Evolutionary conservation across 2,329 filamentous ascomycete genomes (phyloP).

Genomic region (Nannizziopsis arthrosporioides): DNA sequence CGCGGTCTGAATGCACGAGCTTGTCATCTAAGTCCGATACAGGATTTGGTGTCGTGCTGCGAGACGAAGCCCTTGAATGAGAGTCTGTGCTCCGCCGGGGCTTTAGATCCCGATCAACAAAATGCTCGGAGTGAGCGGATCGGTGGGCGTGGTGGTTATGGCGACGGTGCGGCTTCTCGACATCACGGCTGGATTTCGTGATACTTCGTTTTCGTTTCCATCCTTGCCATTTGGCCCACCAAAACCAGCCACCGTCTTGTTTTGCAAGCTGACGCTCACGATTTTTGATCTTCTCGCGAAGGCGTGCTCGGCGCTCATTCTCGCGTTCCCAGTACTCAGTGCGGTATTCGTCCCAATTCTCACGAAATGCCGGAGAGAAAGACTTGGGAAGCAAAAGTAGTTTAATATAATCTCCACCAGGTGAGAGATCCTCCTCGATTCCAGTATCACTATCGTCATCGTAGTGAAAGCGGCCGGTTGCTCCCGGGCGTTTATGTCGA

Average conservation of each 20-base stretch:
- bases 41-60: constrained; percentile 29
- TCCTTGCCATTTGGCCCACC: constrained; percentile 65
- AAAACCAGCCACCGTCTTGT: constrained; percentile 61
- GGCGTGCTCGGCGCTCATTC: constrained; percentile 69
- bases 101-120: constrained; percentile 11
- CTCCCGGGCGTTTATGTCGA: constrained; percentile 13
- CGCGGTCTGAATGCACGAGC: constrained; percentile 25
- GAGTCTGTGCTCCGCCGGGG: constrained; percentile 21
- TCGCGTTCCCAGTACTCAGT: constrained; percentile 95
- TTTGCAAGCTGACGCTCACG: constrained; percentile 54
- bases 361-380: constrained; percentile 85
- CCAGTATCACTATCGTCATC: constrained; percentile 19
- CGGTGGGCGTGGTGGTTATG: constrained; percentile 20
- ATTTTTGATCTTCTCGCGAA: constrained; percentile 58
- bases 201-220: constrained; percentile 2
- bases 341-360: constrained; percentile 93
- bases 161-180: constrained; percentile 23
- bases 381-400: constrained; percentile 83
- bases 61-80: constrained; percentile 33
- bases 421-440: constrained; percentile 79
- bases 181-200: constrained; percentile 13
- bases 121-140: constrained; percentile 8
- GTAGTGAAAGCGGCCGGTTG: constrained; percentile 4
- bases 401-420: constrained; percentile 84
- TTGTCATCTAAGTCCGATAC: constrained; percentile 28